These are phyloP conservation scores for Russula emetica DNA, from an alignment of 768 basidiomycete species.

Conservation along the genomic window DNA sequence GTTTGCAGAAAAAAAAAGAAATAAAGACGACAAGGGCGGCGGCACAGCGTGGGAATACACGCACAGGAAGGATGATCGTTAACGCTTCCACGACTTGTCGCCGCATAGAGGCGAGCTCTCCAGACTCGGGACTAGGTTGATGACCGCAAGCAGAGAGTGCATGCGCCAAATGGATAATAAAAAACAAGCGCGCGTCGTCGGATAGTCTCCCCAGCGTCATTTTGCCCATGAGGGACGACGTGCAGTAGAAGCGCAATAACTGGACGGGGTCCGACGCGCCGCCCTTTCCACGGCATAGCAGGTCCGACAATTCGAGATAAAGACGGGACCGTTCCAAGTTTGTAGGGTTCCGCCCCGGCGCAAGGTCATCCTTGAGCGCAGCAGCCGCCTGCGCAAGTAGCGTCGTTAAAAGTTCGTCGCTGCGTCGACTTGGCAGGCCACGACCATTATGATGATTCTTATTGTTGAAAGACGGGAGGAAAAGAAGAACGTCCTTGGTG, in stretches of 20 bases:
- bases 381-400: conserved; percentile 39
- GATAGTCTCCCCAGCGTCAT: conserved; percentile 45
- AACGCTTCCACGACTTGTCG: conserved; percentile 50
- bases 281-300: conserved; percentile 41
- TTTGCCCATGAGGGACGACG: conserved; percentile 40
- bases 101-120: conserved; percentile 38
- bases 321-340: conserved; percentile 39
- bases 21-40: background rate
- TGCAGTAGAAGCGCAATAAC: conserved; percentile 52
- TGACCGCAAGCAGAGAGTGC: conserved; percentile 41
- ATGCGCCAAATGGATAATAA: conserved; percentile 47
- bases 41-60: conserved; percentile 24
- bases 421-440: conserved; percentile 34
- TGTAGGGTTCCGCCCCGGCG: conserved; percentile 31
- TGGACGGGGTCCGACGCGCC: conserved; percentile 41
- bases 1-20: conserved; percentile 28
- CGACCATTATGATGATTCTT: conserved; percentile 17
- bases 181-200: conserved; percentile 41
- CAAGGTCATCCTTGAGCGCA: conserved; percentile 35
- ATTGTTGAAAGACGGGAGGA: conserved; percentile 43
- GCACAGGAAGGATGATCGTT: conserved; percentile 47
- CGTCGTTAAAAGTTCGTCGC: conserved; percentile 40
- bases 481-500: conserved; percentile 50
- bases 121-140: conserved; percentile 31
- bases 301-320: conserved; percentile 47